These are phyloP conservation scores for Fusarium tupiense DNA, from an alignment of 2,329 filamentous ascomycete genomes.

Conservation along the genomic window DNA sequence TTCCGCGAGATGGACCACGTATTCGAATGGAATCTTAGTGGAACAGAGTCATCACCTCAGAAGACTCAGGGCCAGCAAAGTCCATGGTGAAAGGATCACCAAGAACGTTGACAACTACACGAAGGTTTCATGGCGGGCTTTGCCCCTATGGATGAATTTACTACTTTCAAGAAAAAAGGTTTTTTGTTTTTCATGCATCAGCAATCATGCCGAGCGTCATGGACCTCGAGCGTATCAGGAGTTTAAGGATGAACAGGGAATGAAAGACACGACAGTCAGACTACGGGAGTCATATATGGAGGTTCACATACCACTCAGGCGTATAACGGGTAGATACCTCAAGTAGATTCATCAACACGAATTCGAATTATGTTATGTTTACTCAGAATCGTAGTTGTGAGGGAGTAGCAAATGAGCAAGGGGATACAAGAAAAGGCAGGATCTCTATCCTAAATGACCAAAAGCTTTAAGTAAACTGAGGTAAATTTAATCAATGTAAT, in stretches of 20 bases:
- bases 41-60: slow-evolving; percentile 9
- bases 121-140: neutral
- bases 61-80: slow-evolving; percentile 38
- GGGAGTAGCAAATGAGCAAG: neutral
- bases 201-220: neutral
- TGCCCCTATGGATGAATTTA: neutral
- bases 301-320: slow-evolving; percentile 15
- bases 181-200: neutral
- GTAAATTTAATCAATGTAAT: too few species aligned
- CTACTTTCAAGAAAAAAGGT: too few species aligned
- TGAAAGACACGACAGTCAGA: slow-evolving; percentile 14
- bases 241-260: slow-evolving; percentile 22
- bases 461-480: neutral
- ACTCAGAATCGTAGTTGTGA: neutral
- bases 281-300: neutral
- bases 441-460: neutral
- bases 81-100: slow-evolving; percentile 37
- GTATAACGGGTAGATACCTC: slow-evolving; percentile 34
- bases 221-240: slow-evolving; percentile 12
- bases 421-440: neutral
- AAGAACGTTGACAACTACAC: neutral
- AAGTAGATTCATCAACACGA: slow-evolving; percentile 17
- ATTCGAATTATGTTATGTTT: neutral
- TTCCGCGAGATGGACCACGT: slow-evolving; percentile 51
- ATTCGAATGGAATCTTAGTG: slow-evolving; percentile 48